phyloP scores from a whole-genome alignment of 257 asterid species.

The Solanum pimpinellifolium region DNA sequence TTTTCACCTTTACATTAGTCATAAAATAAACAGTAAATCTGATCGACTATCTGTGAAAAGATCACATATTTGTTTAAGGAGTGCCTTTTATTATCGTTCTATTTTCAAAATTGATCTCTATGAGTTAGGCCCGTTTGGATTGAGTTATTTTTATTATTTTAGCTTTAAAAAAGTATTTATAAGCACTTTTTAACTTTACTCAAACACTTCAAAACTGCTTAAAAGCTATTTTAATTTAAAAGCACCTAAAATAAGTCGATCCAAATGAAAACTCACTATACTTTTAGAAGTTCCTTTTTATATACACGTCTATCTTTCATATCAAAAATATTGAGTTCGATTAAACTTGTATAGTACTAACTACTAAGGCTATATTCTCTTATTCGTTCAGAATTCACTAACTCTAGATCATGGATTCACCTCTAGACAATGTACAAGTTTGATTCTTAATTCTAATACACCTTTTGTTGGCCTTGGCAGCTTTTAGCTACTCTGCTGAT shows the following conservation, averaged over 20 bases:
- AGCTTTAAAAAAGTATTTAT: too few relatives aligned
- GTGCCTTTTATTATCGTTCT: neutral
- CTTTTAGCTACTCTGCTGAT: slow-evolving; percentile 38
- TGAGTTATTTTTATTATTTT: too few relatives aligned
- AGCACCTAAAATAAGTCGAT: too few relatives aligned
- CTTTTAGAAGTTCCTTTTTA: too few relatives aligned
- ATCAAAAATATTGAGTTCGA: neutral
- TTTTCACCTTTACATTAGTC: neutral
- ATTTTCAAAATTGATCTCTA: neutral
- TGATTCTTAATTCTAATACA: neutral
- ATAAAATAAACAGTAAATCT: neutral
- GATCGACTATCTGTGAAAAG: neutral
- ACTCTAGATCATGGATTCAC: neutral
- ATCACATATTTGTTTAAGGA: neutral
- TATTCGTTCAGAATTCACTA: neutral
- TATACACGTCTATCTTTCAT: too few relatives aligned
- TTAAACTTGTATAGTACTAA: neutral
- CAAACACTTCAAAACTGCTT: too few relatives aligned
- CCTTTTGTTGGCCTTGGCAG: slow-evolving; percentile 20
- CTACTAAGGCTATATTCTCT: neutral
- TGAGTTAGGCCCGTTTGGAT: neutral
- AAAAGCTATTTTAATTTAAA: too few relatives aligned
- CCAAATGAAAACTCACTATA: too few relatives aligned
- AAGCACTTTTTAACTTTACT: too few relatives aligned
- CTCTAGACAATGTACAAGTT: neutral